Evolutionary conservation across 495 filamentous ascomycete genomes (phyloP), one percentile per base, ranked within the genome.

Genomic region (Stereocaulon alpinum): DNA sequence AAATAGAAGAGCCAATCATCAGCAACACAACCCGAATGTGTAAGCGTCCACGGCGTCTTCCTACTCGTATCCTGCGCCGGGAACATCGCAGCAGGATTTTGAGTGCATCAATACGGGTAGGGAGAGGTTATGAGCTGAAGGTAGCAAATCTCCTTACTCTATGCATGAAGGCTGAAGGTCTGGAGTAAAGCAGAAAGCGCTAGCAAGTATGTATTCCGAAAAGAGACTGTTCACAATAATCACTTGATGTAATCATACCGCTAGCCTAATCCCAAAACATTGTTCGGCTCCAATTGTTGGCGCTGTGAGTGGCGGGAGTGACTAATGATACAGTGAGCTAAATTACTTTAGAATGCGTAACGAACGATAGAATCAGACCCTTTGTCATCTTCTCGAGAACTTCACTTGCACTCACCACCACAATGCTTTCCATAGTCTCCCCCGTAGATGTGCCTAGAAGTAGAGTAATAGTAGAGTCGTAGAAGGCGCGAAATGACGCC

Each of bases 1-100:
- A 61, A 56, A 61, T 40, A 56, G 12, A 32, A 56, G 56, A 59
- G 30, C 61, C 61, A 63, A 63, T 63, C 49, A 60, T 55, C 10
- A 22, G 49, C 40, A 43, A 52, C 32, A 6, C 37, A 29, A 24
- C 15, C 56, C 45, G 56, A 47, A 5, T n/a, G 45, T 48, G 56
- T 48, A 37, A 58, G 37, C 34, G 34, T 40, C 32, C 18, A 40
- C 48, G 50, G 37, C 34, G 34, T 40, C 44, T 22, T 49, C 48
- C 5, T 17, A 37, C 45, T 40, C 48, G 56, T 52, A 52, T 52
- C 34, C 18, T 47, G 40, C 15, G 56, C 17, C 44, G 44, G 56
- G 44, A 20, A 34, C 2, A 15, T 52, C 30, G 30, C 29, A 40
- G 56, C 44, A 58, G 29, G 10, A 50, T 59, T 17, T 17, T 59